Base-by-base conservation (phyloP, 2,329 filamentous ascomycete genomes). In the Domatiomyces globalis region DNA sequence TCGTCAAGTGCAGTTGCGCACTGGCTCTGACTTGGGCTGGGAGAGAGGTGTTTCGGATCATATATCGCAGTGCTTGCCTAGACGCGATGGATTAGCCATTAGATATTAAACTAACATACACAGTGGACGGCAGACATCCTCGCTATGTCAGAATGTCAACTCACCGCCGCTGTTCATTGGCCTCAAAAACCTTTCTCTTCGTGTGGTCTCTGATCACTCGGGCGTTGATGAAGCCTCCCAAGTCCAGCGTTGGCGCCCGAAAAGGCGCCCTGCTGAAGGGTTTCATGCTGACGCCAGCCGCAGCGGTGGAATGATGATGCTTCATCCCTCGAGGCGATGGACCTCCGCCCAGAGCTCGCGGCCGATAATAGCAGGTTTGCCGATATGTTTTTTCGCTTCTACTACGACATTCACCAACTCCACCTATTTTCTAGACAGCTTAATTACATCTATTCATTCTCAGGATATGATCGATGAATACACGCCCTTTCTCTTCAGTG, bases 171-270 rank as follows among this genome's bases (percentile, higher is more conserved):
- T 88, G 80, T 73, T 98, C 92, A 65, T 84, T 74, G 66, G 87
- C 76, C 65, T 84, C 85, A 64, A 89, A 95, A 53, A 88, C 86
- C 73, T 94, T 90, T 63, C 92, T 85, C 79, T 96, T 98, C 51
- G 88, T 89, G 73, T 96, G 87, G 70, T 98, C 92, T 63, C 92
- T 87, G 66, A 98, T 84, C 60, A 86, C 79, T 60, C 84, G 83
- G 67, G 84, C 80, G 65, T 95, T 95, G 71, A 94, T 70, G 65
- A 85, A 95, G 66, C 87, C 87, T 67, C 85, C 83, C 60, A 96
- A 73, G 62, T 96, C 88, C 61, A 95, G 81, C 75, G 83, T 89
- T 71, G 94, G 94, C 29, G 88, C 77, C 62, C 88, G 78, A 71
- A 95, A 95, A 73, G 89, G 85, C 46, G 86, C 83, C 83, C 87